These are phyloP conservation scores for Echites panduratus DNA, from an alignment of 257 asterid species.

Conservation along the genomic window DNA sequence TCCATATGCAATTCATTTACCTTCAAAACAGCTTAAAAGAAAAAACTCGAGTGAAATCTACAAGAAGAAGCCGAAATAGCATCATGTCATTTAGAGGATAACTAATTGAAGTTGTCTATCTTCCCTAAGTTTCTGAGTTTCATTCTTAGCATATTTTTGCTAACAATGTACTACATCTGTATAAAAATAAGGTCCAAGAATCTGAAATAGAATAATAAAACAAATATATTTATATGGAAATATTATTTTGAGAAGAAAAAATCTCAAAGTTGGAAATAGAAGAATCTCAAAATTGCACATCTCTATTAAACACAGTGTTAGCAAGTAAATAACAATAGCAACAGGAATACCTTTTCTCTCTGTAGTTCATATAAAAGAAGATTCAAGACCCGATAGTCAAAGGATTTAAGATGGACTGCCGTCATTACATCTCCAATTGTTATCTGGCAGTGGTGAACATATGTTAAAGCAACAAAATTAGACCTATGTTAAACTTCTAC, in stretches of 20 bases:
- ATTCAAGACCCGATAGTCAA: conserved; percentile 86
- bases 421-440: conserved; percentile 63
- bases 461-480: conserved; percentile 15
- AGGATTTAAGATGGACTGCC: conserved; percentile 86
- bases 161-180: not conserved
- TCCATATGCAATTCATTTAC: conserved; percentile 91
- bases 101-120: not conserved
- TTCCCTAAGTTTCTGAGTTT: not conserved
- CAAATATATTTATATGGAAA: not conserved
- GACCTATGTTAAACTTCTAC: not conserved
- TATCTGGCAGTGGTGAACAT: conserved; percentile 35
- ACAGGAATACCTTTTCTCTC: conserved; percentile 53
- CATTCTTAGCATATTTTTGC: too few species aligned
- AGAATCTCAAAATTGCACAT: not conserved
- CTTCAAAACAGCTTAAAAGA: conserved; percentile 60
- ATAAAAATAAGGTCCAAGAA: not conserved
- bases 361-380: conserved; percentile 72
- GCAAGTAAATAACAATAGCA: not conserved
- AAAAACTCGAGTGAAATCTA: conserved; percentile 20
- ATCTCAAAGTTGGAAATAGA: not conserved
- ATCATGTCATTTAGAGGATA: not conserved
- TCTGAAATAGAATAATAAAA: not conserved
- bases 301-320: not conserved
- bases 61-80: not conserved
- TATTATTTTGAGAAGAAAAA: not conserved